Evolutionary conservation across 306 rosid species (phyloP).

Genomic region (Rosa multiflora): DNA sequence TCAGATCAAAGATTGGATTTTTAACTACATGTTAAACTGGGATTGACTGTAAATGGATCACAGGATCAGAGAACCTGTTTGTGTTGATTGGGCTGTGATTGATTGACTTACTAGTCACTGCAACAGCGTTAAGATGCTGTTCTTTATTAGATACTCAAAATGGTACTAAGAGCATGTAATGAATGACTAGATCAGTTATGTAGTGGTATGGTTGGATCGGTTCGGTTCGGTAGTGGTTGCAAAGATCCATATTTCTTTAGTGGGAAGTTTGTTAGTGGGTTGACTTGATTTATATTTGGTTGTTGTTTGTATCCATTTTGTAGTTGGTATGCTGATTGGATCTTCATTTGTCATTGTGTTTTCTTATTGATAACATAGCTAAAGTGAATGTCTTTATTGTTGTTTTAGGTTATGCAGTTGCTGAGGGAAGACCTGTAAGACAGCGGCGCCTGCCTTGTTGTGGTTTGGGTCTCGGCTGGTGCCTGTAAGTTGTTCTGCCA

Average conservation of each 20-base stretch:
- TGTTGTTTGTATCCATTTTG: background rate
- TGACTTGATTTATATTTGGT: background rate
- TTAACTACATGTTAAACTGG: background rate
- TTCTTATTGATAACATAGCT: background rate
- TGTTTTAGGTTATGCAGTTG: slow-evolving; percentile 70
- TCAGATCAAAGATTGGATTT: background rate
- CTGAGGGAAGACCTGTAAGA: slow-evolving; percentile 84
- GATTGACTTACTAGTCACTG: slow-evolving; percentile 2
- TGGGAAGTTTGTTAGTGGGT: background rate
- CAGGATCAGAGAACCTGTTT: background rate
- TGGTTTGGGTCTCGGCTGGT: slow-evolving; percentile 88
- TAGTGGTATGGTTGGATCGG: background rate
- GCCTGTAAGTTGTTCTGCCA: slow-evolving; percentile 56
- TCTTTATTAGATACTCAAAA: too few species aligned
- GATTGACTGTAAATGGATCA: background rate
- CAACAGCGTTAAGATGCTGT: background rate
- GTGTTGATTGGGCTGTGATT: background rate
- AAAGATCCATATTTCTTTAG: background rate
- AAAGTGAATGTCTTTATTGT: background rate
- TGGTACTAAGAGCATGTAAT: background rate
- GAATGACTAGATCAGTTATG: background rate
- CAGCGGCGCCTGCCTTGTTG: slow-evolving; percentile 85
- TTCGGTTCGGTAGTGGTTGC: background rate
- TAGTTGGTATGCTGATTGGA: background rate
- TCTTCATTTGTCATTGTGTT: background rate